Conservation (phyloP, 2,329 filamentous ascomycete genomes). For the Alternaria burnsii region DNA sequence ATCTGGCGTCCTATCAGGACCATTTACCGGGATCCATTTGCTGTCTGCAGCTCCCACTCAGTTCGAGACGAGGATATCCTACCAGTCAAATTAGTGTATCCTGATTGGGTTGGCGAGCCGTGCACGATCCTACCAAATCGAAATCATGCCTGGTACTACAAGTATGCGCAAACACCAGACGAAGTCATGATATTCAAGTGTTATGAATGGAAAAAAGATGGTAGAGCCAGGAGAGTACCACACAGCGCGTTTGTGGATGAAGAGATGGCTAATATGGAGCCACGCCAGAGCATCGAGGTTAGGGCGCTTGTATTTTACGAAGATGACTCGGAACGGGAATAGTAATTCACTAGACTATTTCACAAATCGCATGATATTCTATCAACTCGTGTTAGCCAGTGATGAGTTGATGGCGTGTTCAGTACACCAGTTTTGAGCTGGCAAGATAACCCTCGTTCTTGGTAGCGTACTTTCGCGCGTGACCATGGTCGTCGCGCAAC, state of each 20-base stretch:
- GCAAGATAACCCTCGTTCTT: neutral
- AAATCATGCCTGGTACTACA: slow-evolving; percentile 41
- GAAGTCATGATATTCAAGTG: slow-evolving; percentile 49
- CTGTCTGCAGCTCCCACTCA: slow-evolving; percentile 40
- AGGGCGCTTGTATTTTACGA: slow-evolving; percentile 47
- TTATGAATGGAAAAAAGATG: slow-evolving; percentile 47
- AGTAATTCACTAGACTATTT: neutral
- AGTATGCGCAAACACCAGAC: slow-evolving; percentile 36
- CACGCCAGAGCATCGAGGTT: slow-evolving; percentile 48
- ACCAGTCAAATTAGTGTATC: neutral
- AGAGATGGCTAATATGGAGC: slow-evolving; percentile 36
- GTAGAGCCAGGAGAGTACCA: slow-evolving; percentile 44
- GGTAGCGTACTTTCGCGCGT: neutral
- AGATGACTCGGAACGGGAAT: slow-evolving; percentile 7
- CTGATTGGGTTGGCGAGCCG: neutral
- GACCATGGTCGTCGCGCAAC: neutral
- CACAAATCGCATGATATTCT: neutral
- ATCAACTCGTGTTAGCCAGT: neutral
- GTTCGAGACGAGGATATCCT: slow-evolving; percentile 34
- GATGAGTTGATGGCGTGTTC: neutral
- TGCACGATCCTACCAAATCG: neutral
- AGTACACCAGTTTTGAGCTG: neutral
- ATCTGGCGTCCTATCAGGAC: slow-evolving; percentile 49
- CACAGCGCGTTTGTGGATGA: slow-evolving; percentile 45
- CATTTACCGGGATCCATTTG: slow-evolving; percentile 44